phyloP scores from a whole-genome alignment of 78 protist species.

The Diacronema lutheri region DNA sequence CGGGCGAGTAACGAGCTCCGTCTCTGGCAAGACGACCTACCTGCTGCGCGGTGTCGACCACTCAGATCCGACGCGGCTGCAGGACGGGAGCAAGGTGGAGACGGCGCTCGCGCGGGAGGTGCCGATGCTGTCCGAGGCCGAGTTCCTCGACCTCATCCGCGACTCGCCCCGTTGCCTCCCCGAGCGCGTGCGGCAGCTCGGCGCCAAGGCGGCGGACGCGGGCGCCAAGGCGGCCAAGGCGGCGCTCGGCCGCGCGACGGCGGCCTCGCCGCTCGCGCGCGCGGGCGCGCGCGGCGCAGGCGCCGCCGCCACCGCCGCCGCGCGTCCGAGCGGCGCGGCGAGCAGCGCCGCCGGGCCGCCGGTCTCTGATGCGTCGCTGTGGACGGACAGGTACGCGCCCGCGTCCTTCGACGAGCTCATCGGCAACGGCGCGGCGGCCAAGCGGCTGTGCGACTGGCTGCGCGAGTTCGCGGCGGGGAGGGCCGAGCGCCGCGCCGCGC shows the following conservation, averaged over 20 bases:
- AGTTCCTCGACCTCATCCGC: slow-evolving; percentile 41
- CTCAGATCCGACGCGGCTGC: too few species aligned
- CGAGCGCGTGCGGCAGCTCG: neutral
- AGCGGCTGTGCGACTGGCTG: neutral
- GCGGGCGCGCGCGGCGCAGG: neutral
- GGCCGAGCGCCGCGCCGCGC: slow-evolving; percentile 47
- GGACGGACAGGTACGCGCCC: slow-evolving; percentile 81
- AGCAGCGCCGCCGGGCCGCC: neutral
- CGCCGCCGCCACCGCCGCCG: neutral
- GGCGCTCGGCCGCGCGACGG: neutral
- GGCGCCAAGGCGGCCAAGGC: neutral
- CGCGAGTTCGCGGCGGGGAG: neutral
- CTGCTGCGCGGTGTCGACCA: too few species aligned
- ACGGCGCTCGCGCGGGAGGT: slow-evolving; percentile 22
- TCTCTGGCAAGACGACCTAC: too few species aligned
- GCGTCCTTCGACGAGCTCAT: slow-evolving; percentile 37
- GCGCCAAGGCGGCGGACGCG: neutral
- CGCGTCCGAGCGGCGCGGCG: too few species aligned
- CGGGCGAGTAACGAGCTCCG: too few species aligned
- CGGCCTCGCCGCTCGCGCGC: neutral
- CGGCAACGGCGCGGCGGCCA: slow-evolving; percentile 63
- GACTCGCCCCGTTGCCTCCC: neutral
- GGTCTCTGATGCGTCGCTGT: slow-evolving; percentile 1
- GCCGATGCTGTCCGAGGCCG: slow-evolving; percentile 62
- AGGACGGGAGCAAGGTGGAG: neutral